Conservation (phyloP, 208 protist genomes). For the Angomonas deanei region DNA sequence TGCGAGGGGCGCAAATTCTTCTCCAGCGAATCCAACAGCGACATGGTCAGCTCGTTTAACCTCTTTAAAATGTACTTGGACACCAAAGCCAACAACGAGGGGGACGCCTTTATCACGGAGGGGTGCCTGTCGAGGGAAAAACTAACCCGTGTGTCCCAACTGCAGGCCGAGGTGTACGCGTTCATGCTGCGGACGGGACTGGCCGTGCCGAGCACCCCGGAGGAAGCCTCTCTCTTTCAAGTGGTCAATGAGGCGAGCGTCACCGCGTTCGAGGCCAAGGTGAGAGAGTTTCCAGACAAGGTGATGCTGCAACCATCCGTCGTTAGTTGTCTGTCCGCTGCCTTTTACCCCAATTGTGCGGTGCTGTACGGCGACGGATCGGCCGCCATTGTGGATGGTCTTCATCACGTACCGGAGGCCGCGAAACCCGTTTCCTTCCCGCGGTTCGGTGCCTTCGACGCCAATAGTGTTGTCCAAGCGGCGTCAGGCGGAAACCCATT, state of each 20-base stretch:
- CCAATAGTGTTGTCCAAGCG: slow-evolving; percentile 15
- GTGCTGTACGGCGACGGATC: slow-evolving; percentile 30
- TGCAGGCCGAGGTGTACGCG: slow-evolving; percentile 23
- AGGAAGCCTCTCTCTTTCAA: slow-evolving; percentile 4
- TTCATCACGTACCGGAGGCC: slow-evolving; percentile 8
- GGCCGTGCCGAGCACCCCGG: neutral
- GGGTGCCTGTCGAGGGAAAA: slow-evolving; percentile 32
- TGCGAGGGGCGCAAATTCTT: slow-evolving; percentile 76
- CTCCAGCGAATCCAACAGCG: slow-evolving; percentile 55
- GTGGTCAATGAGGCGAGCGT: neutral
- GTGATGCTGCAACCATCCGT: slow-evolving; percentile 26
- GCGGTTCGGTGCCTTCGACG: slow-evolving; percentile 30
- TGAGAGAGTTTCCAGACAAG: slow-evolving; percentile 33
- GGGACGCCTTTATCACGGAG: slow-evolving; percentile 47
- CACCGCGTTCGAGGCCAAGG: slow-evolving; percentile 9
- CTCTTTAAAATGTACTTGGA: slow-evolving; percentile 80
- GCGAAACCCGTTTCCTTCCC: slow-evolving; percentile 4
- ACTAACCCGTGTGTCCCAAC: slow-evolving; percentile 28
- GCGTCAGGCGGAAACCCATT: slow-evolving; percentile 22
- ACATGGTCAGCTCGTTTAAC: slow-evolving; percentile 59
- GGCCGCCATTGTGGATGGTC: slow-evolving; percentile 17
- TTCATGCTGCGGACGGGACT: neutral
- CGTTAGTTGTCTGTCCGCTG: slow-evolving; percentile 53
- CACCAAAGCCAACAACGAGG: slow-evolving; percentile 20
- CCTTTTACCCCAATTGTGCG: slow-evolving; percentile 64